Evolutionary conservation across 1,284 basidiomycete species (phyloP).

Genomic region (Malassezia caprae): DNA sequence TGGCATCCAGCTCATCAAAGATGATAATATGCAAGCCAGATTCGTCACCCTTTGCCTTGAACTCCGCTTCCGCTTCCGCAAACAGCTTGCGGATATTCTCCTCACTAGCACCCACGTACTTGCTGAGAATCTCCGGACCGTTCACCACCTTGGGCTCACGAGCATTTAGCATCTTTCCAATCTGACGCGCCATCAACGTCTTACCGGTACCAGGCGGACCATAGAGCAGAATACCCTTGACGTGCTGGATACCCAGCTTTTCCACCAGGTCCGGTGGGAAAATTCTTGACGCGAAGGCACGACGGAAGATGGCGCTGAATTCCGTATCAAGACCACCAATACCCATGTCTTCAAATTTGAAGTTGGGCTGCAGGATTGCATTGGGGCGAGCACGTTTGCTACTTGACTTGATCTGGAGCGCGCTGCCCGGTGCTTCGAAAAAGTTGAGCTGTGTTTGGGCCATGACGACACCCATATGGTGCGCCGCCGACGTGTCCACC

Average conservation of each 20-base stretch:
- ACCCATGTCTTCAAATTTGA: constrained; percentile 99
- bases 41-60: constrained; percentile 96
- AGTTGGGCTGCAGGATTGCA: constrained; percentile 92
- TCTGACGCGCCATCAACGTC: constrained; percentile 94
- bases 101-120: constrained; percentile 95
- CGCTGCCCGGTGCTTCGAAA: constrained; percentile 68
- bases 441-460: constrained; percentile 81
- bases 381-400: constrained; percentile 87
- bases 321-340: constrained; percentile 95
- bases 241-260: constrained; percentile 95
- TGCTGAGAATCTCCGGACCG: constrained; percentile 93
- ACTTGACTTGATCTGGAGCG: constrained; percentile 83
- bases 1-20: constrained; percentile 96
- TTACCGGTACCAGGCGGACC: constrained; percentile 98
- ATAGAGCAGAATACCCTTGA: constrained; percentile 89
- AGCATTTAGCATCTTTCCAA: constrained; percentile 98
- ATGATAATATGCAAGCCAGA: constrained; percentile 98
- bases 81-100: constrained; percentile 98
- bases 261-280: constrained; percentile 94
- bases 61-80: constrained; percentile 95
- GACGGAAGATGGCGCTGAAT: constrained; percentile 92
- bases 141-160: constrained; percentile 97
- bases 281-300: constrained; percentile 94
- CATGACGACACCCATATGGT: constrained; percentile 65
- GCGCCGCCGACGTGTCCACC: constrained; percentile 50